Conservation (phyloP, 306 rosid species). For the Coriaria nepalensis region DNA sequence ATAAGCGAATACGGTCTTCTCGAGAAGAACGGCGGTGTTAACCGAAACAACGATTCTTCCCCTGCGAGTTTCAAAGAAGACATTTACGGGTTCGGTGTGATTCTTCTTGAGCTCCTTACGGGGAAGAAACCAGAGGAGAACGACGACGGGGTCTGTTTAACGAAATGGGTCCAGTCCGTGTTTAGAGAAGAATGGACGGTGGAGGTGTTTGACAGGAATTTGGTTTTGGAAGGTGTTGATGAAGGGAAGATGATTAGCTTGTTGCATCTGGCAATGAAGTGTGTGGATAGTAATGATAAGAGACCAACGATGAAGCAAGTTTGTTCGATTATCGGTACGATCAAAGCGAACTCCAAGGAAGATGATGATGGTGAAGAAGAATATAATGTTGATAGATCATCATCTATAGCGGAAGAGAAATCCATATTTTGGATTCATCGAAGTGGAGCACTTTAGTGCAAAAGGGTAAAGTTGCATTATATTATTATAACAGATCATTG, state of each 20-base stretch:
- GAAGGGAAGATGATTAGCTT: slow-evolving; percentile 73
- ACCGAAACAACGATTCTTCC: slow-evolving; percentile 11
- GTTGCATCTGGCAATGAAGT: slow-evolving; percentile 72
- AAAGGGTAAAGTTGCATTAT: no score
- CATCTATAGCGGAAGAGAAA: slow-evolving; percentile 30
- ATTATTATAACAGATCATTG: no score
- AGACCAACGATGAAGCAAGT: slow-evolving; percentile 72
- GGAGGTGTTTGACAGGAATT: slow-evolving; percentile 57
- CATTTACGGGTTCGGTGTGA: slow-evolving; percentile 57
- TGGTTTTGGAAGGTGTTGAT: slow-evolving; percentile 47
- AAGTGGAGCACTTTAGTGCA: no score
- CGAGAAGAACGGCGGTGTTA: background rate
- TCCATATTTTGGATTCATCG: slow-evolving; percentile 8
- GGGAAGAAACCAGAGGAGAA: slow-evolving; percentile 43
- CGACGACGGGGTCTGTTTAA: slow-evolving; percentile 38
- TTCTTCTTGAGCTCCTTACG: slow-evolving; percentile 75
- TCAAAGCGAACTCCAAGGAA: slow-evolving; percentile 33
- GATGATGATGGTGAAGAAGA: no score
- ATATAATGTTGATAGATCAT: no score
- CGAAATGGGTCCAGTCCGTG: slow-evolving; percentile 70
- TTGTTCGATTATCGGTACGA: slow-evolving; percentile 40
- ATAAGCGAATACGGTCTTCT: slow-evolving; percentile 66
- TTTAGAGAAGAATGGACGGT: slow-evolving; percentile 84
- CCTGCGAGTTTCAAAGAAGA: slow-evolving; percentile 29
- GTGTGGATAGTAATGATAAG: slow-evolving; percentile 38